Evolutionary conservation across 2,329 filamentous ascomycete genomes (phyloP).

Genomic region (Fusarium graminum): DNA sequence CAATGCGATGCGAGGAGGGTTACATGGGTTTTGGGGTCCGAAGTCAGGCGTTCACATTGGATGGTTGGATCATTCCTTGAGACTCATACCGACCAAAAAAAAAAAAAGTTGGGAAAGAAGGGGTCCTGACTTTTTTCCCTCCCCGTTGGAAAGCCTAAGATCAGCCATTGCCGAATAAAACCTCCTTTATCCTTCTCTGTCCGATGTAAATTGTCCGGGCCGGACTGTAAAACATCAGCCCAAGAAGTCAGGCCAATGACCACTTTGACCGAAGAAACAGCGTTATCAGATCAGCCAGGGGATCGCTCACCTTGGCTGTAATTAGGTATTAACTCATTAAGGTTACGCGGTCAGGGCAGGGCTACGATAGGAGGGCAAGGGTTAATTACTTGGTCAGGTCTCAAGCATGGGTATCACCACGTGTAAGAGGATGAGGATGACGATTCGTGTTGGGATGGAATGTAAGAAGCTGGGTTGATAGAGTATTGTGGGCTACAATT

Average conservation of each 20-base stretch:
- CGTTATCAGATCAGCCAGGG: slow-evolving; percentile 43
- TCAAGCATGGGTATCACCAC: slow-evolving; percentile 33
- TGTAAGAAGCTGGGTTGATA: slow-evolving; percentile 2
- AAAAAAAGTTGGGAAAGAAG: slow-evolving; percentile 40
- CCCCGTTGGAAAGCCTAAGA: slow-evolving; percentile 9
- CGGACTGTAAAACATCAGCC: slow-evolving; percentile 26
- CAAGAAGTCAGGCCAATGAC: slow-evolving; percentile 19
- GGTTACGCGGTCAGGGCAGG: slow-evolving; percentile 36
- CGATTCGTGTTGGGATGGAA: slow-evolving; percentile 2
- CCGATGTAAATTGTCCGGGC: slow-evolving; percentile 7
- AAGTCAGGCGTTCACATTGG: background rate
- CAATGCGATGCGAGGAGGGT: background rate
- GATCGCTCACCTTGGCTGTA: slow-evolving; percentile 31
- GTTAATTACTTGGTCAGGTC: slow-evolving; percentile 18
- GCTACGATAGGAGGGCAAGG: slow-evolving; percentile 33
- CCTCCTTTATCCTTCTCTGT: slow-evolving; percentile 18
- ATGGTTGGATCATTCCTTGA: slow-evolving; percentile 16
- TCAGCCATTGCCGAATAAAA: slow-evolving; percentile 42
- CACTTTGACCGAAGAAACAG: slow-evolving; percentile 21
- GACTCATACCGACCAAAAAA: slow-evolving; percentile 6
- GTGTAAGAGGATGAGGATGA: slow-evolving; percentile 32
- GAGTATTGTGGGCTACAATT: background rate
- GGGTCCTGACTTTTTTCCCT: slow-evolving; percentile 28
- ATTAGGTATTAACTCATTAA: slow-evolving; percentile 19
- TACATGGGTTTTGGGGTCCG: background rate